Evolutionary conservation across 2,329 filamentous ascomycete species (phyloP).

Genomic region (Botrytis sinoallii): DNA sequence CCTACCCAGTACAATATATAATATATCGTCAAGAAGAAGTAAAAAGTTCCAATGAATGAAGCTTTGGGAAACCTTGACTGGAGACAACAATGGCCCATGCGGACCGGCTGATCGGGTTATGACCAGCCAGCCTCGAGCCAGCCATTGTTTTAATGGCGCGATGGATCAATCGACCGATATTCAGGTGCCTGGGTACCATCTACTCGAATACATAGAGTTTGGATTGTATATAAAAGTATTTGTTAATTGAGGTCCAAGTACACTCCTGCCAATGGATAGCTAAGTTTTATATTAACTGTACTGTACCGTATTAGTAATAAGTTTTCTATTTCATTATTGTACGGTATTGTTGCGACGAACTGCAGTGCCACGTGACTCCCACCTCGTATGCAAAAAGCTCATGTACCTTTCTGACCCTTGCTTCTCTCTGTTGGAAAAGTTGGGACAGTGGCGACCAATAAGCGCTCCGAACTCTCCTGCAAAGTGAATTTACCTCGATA

Average conservation of each 20-base stretch:
- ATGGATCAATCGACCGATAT: background rate
- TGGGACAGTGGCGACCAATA: background rate
- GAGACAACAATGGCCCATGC: background rate
- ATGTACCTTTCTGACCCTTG: constrained; percentile 1
- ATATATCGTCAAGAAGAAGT: background rate
- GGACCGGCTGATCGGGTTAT: background rate
- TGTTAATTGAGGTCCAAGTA: background rate
- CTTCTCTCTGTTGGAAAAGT: background rate
- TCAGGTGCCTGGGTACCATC: no score
- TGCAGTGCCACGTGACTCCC: background rate
- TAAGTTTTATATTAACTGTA: no score
- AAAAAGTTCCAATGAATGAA: background rate
- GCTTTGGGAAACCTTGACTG: background rate
- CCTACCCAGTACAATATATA: background rate
- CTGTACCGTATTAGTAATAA: background rate
- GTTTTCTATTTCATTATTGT: background rate
- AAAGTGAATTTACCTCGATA: background rate
- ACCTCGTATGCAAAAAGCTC: background rate
- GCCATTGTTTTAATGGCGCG: background rate
- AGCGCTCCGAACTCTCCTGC: background rate
- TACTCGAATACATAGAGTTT: background rate
- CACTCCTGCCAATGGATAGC: background rate
- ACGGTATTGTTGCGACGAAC: background rate
- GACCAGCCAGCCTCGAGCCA: background rate
- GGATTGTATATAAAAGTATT: background rate